Conservation (phyloP, 331 rosid genomes). For the Quercus phellos region DNA sequence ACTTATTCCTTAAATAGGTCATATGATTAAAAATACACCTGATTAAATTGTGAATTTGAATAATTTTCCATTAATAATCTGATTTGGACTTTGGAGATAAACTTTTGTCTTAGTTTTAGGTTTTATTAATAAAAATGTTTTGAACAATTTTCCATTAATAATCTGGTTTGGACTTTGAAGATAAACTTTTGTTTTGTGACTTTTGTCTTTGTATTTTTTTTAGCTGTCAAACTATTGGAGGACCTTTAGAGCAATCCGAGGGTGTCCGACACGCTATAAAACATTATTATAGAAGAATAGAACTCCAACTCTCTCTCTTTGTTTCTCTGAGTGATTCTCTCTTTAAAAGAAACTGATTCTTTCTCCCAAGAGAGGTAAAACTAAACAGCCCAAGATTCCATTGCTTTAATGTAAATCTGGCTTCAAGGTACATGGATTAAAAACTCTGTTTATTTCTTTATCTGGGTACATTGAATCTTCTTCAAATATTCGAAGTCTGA, state of each 20-base stretch:
- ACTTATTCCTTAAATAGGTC: no score
- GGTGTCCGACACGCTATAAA: background rate
- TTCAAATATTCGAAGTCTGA: constrained; percentile 20
- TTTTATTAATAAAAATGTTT: no score
- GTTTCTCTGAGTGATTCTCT: background rate
- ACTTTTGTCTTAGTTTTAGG: no score
- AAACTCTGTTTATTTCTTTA: background rate
- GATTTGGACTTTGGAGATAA: no score
- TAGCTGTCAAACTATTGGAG: constrained; percentile 19
- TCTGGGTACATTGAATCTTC: constrained; percentile 27
- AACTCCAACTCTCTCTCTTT: background rate
- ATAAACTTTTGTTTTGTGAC: no score
- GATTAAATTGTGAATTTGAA: no score
- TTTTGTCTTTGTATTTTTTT: background rate
- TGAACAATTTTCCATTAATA: no score
- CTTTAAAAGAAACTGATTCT: background rate
- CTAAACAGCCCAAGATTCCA: background rate
- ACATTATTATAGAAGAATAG: no score
- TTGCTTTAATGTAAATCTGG: background rate
- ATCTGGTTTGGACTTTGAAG: no score
- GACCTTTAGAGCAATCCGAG: constrained; percentile 18
- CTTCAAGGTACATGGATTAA: constrained; percentile 39
- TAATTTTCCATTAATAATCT: no score
- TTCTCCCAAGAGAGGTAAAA: background rate
- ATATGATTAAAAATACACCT: no score